A percentile compares a stretch with the other conserved stretches of the same genome.
Evolutionary conservation across 768 basidiomycete species (phyloP).

Genomic region (Mycena sanguinolenta): DNA sequence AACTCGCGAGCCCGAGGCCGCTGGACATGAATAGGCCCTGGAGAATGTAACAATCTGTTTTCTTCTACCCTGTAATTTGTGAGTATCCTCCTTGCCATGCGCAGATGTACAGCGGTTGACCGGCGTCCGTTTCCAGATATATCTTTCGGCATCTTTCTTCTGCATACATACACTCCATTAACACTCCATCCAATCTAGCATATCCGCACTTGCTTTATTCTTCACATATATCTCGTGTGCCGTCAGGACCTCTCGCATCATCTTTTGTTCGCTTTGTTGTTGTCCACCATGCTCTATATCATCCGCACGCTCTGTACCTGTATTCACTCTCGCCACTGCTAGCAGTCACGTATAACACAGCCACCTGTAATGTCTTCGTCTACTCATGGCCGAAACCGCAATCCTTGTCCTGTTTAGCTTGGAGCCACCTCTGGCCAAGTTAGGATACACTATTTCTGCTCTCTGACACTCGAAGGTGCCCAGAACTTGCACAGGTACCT

Average conservation of each 20-base stretch:
- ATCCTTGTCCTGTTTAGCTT: no score
- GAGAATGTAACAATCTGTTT: slow-evolving; percentile 18
- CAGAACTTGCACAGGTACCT: no score
- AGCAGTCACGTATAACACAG: not conserved
- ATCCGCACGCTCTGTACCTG: no score
- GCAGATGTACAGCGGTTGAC: not conserved
- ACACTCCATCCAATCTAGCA: no score
- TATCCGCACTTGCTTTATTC: no score
- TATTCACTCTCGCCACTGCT: not conserved
- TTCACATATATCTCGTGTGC: not conserved
- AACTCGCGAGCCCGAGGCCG: slow-evolving; percentile 31
- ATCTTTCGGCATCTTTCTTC: not conserved
- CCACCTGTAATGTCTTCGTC: no score
- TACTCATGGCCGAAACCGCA: no score
- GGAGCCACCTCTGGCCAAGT: no score
- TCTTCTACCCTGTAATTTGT: not conserved
- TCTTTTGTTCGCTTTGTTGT: not conserved
- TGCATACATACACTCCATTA: no score
- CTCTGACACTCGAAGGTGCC: no score
- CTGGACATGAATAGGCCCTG: slow-evolving; percentile 27
- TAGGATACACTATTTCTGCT: no score
- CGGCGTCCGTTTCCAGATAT: not conserved
- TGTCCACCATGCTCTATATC: slow-evolving; percentile 9
- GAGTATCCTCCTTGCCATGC: not conserved
- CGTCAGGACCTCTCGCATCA: not conserved